Conservation (phyloP, 2,329 filamentous ascomycete species). For the Calonectria naviculata region DNA sequence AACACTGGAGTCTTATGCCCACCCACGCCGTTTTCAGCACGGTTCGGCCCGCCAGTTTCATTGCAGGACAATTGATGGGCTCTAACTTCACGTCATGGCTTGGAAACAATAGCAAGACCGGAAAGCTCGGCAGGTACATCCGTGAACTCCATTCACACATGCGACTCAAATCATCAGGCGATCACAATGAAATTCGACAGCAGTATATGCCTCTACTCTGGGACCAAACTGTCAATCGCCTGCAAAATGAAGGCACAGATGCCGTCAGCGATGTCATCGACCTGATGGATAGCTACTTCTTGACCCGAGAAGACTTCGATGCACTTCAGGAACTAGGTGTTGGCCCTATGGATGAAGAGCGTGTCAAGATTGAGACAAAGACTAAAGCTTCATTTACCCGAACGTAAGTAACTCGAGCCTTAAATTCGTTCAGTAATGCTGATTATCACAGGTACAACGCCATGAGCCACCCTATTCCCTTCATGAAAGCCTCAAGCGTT, state of each 20-base stretch:
- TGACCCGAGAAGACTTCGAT: slow-evolving; percentile 96
- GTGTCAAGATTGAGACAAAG: slow-evolving; percentile 82
- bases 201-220: slow-evolving; percentile 93
- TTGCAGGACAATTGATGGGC: slow-evolving; percentile 80
- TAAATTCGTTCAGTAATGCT: neutral
- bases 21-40: slow-evolving; percentile 96
- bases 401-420: slow-evolving; percentile 67
- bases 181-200: slow-evolving; percentile 93
- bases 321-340: slow-evolving; percentile 91
- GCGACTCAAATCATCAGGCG: slow-evolving; percentile 89
- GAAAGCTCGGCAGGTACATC: slow-evolving; percentile 81
- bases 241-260: slow-evolving; percentile 85
- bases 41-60: slow-evolving; percentile 88
- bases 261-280: slow-evolving; percentile 86
- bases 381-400: slow-evolving; percentile 92
- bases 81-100: slow-evolving; percentile 92
- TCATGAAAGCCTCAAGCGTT: slow-evolving; percentile 91
- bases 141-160: slow-evolving; percentile 98
- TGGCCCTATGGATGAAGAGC: slow-evolving; percentile 81
- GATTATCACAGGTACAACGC: slow-evolving; percentile 76
- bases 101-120: slow-evolving; percentile 91
- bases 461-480: slow-evolving; percentile 88
- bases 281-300: slow-evolving; percentile 96
- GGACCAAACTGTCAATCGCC: slow-evolving; percentile 79
- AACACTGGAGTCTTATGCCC: slow-evolving; percentile 99